Base-by-base conservation (phyloP, 2,329 filamentous ascomycete species). In the Fusarium equiseti region DNA sequence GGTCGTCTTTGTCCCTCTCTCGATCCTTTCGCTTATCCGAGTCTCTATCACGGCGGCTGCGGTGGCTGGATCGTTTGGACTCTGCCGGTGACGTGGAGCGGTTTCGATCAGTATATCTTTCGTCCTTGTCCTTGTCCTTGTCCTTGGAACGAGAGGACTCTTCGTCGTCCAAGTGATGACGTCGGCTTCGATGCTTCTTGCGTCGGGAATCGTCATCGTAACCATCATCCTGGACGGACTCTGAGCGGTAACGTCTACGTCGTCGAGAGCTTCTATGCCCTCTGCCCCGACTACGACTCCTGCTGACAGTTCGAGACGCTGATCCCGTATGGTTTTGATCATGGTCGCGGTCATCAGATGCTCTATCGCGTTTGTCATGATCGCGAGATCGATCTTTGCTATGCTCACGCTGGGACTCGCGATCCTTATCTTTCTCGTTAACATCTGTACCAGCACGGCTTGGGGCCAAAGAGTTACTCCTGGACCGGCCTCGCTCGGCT, bases 1-100 rank as follows among this genome's bases (percentile, higher is more conserved):
- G 75, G 83, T 84, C 82, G 35, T 72, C 81, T 45, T 78, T 78
- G 32, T 84, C 81, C 59, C 78, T 77, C 51, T 89, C 83, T 73
- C 83, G 79, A 57, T 85, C 81, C 29, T 73, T 76, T 40, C 75
- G 76, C 55, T 82, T 78, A 49, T 87, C 84, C 31, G 78, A 78
- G 60, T 82, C 83, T 61, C 84, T 84, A 44, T 91, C 88, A 69
- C 85, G 86, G 54, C 87, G 89, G 71, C 89, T 89, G 66, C 89
- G 88, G 73, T 90, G 88, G 51, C 85, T 84, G 9, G 87, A 86
- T 57, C 85, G 81, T 69, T 86, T 88, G 40, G 85, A 85, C 12
- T 86, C 85, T 15, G 89, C 87, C 2, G 87, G 87, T 4, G 92
- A 93, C 8, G 85, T 85, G 8, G 91, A 93, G 61, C 91, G 86